Conservation (phyloP, 139 green algal genomes). For the Volvox africanus region DNA sequence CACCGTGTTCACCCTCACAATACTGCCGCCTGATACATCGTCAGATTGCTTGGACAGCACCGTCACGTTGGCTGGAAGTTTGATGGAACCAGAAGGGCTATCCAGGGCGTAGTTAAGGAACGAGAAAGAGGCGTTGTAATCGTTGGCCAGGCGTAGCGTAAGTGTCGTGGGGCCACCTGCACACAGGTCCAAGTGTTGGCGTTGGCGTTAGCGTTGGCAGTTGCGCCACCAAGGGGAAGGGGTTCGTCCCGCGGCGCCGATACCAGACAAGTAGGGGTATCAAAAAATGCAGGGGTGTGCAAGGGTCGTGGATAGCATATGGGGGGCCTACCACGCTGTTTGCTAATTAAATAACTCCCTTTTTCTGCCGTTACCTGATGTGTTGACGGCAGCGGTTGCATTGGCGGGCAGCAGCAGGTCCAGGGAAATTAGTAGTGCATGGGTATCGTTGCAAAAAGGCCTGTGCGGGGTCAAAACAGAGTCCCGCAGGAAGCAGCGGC, state of each 20-base stretch:
- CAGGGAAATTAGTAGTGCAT: background rate
- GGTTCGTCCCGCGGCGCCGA: no score
- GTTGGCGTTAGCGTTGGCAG: no score
- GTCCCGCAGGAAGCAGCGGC: no score
- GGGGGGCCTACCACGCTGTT: no score
- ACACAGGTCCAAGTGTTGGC: no score
- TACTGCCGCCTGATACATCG: background rate
- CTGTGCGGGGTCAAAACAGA: background rate
- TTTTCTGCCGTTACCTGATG: background rate
- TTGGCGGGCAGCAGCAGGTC: background rate
- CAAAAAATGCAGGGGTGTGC: no score
- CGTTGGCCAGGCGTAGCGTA: background rate
- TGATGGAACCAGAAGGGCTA: no score
- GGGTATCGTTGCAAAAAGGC: slow-evolving; percentile 35
- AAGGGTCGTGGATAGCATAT: no score
- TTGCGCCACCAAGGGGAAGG: no score
- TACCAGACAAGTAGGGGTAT: no score
- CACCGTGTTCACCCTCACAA: background rate
- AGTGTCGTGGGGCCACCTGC: background rate
- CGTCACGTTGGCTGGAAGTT: background rate
- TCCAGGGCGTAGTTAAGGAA: slow-evolving; percentile 27
- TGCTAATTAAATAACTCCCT: no score
- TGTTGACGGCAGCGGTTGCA: background rate
- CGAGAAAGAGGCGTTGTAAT: slow-evolving; percentile 16
- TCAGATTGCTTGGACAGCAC: background rate